Evolutionary conservation across 176 grass and related monocot species (phyloP).

Genomic region (Aegilops tauschii): DNA sequence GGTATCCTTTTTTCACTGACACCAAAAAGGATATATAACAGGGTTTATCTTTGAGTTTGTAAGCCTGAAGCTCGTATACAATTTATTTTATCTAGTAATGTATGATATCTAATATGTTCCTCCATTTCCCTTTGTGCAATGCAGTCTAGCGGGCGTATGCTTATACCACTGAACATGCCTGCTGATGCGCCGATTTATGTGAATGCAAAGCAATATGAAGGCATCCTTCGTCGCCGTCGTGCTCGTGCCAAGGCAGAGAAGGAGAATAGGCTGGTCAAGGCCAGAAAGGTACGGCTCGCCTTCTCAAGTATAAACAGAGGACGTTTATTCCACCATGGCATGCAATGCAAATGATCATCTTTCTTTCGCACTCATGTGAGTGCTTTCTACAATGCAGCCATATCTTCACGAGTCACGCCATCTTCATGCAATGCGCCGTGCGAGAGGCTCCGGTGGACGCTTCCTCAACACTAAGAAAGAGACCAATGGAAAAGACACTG

Average conservation of each 20-base stretch:
- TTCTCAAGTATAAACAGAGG: neutral
- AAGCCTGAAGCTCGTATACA: neutral
- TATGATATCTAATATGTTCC: constrained; percentile 8
- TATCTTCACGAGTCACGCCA: constrained; percentile 95
- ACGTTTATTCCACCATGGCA: neutral
- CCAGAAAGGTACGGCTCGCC: constrained; percentile 57
- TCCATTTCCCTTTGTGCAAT: constrained; percentile 31
- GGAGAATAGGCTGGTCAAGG: constrained; percentile 59
- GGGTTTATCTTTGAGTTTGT: constrained; percentile 8
- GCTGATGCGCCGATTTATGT: constrained; percentile 82
- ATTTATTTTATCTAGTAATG: neutral
- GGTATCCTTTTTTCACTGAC: neutral
- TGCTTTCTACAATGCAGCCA: constrained; percentile 49
- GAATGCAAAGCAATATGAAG: constrained; percentile 88
- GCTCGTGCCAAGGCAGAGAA: constrained; percentile 84
- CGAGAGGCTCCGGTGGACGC: constrained; percentile 77
- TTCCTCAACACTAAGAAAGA: constrained; percentile 86
- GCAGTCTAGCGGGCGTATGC: constrained; percentile 59
- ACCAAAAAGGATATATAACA: neutral
- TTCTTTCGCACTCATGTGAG: neutral
- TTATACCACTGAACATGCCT: constrained; percentile 71
- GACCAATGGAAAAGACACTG: constrained; percentile 9
- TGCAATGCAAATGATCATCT: neutral
- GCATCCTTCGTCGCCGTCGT: constrained; percentile 71
- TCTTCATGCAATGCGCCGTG: constrained; percentile 86